phyloP scores from a whole-genome alignment of 441 rosid species.

The Bocquillonia castaneifolia region DNA sequence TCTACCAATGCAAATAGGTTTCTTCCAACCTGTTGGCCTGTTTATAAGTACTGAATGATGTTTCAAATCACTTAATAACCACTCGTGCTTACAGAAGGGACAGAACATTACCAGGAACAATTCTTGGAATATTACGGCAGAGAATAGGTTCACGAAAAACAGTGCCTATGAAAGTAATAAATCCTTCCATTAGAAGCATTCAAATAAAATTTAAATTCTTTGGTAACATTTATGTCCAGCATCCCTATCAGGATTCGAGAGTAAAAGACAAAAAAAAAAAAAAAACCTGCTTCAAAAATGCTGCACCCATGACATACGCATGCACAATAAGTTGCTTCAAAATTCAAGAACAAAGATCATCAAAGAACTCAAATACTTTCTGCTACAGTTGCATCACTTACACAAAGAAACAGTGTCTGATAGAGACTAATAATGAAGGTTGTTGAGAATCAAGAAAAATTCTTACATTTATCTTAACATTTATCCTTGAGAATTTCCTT shows the following conservation, averaged over 20 bases:
- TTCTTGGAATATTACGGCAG: conserved; percentile 76
- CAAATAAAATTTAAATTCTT: not conserved
- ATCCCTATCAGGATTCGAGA: not conserved
- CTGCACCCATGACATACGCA: not conserved
- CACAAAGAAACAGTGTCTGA: not conserved
- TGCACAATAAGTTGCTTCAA: not conserved
- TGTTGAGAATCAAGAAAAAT: not conserved
- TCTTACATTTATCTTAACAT: not conserved
- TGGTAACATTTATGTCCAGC: not conserved
- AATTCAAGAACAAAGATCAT: not conserved
- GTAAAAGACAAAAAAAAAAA: not conserved
- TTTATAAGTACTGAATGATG: conserved; percentile 19
- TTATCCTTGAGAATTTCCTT: not conserved
- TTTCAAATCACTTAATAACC: conserved; percentile 10
- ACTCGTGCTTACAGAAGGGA: conserved; percentile 1
- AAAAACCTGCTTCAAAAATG: not conserved
- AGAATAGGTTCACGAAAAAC: conserved; percentile 95
- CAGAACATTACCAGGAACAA: conserved; percentile 63
- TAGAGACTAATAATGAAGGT: not conserved
- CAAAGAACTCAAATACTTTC: not conserved
- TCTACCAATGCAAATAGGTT: conserved; percentile 94
- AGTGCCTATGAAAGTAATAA: conserved; percentile 55
- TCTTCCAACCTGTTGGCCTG: conserved; percentile 71
- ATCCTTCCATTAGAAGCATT: conserved; percentile 14
- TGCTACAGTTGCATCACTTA: not conserved